A percentile compares a stretch with the other conserved stretches of the same genome.
Evolutionary conservation across 192 early-diverging fungal genomes (phyloP).

Genomic region (Linnemannia elongata): DNA sequence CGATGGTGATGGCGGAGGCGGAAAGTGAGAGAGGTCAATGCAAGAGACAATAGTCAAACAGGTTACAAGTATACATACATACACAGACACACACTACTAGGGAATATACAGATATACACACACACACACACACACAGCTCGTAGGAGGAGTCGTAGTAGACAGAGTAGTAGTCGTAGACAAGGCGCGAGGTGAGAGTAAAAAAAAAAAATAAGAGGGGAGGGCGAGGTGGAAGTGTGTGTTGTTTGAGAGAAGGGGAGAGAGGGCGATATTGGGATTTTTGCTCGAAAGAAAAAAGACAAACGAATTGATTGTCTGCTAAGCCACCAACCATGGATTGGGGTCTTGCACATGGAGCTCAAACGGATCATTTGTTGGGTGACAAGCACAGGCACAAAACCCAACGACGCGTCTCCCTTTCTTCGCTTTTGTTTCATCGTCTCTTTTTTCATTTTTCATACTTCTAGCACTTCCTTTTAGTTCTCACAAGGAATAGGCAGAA

Average conservation of each 20-base stretch:
- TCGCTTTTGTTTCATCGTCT: not conserved
- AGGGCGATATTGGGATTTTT: not conserved
- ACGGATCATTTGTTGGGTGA: too few species aligned
- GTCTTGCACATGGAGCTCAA: too few species aligned
- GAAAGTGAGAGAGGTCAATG: not conserved
- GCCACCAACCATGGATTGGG: not conserved
- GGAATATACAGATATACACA: not conserved
- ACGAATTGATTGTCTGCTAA: not conserved
- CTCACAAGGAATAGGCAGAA: not conserved
- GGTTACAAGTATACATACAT: not conserved
- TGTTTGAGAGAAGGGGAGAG: not conserved
- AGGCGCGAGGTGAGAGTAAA: not conserved
- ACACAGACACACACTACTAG: not conserved
- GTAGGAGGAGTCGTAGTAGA: not conserved
- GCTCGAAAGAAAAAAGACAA: not conserved
- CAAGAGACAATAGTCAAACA: not conserved
- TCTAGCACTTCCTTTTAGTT: not conserved
- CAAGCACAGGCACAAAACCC: too few species aligned
- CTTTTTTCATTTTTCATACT: not conserved
- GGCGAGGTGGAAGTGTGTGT: not conserved
- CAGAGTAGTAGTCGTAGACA: not conserved
- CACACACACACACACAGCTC: slow-evolving; percentile 2
- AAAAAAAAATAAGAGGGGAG: not conserved
- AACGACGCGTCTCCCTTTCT: not conserved
- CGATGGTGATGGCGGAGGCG: not conserved